A percentile compares a stretch with the other conserved stretches of the same genome.
Conservation (phyloP, 2,329 filamentous ascomycete genomes). For the Colletotrichum lentis region DNA sequence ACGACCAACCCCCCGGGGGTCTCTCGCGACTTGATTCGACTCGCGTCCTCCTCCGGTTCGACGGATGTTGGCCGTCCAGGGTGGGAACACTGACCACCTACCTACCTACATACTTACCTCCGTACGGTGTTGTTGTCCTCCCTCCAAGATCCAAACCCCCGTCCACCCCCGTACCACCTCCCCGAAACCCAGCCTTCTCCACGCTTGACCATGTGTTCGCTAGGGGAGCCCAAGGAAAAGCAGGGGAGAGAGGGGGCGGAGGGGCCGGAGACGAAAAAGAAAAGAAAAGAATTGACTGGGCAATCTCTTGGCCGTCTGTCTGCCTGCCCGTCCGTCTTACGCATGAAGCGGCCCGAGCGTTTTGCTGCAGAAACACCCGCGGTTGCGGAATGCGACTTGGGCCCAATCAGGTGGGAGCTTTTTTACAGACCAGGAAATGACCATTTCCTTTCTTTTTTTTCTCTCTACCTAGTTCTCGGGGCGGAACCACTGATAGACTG, state of each 20-base stretch:
- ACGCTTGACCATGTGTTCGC: no score
- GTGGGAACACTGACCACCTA: not conserved
- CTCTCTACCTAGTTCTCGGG: not conserved
- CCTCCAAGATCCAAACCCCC: no score
- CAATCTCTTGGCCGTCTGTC: not conserved
- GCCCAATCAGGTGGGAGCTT: slow-evolving; percentile 2
- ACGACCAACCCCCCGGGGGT: not conserved
- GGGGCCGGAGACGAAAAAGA: not conserved
- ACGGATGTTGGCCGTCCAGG: slow-evolving; percentile 7
- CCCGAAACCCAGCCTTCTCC: not conserved
- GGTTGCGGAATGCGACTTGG: slow-evolving; percentile 5
- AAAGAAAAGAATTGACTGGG: no score
- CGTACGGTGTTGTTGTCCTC: not conserved
- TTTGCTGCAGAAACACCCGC: slow-evolving; percentile 17
- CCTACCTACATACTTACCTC: no score
- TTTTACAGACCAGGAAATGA: slow-evolving; percentile 2
- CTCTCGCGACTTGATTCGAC: not conserved
- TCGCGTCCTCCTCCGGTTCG: not conserved
- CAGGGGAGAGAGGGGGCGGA: not conserved
- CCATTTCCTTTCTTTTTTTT: not conserved
- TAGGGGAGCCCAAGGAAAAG: not conserved
- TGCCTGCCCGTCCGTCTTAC: not conserved
- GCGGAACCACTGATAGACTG: not conserved
- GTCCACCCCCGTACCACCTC: not conserved
- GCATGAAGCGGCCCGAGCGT: slow-evolving; percentile 14